phyloP scores from a whole-genome alignment of 768 basidiomycete genomes.

The Boletus fagicola region DNA sequence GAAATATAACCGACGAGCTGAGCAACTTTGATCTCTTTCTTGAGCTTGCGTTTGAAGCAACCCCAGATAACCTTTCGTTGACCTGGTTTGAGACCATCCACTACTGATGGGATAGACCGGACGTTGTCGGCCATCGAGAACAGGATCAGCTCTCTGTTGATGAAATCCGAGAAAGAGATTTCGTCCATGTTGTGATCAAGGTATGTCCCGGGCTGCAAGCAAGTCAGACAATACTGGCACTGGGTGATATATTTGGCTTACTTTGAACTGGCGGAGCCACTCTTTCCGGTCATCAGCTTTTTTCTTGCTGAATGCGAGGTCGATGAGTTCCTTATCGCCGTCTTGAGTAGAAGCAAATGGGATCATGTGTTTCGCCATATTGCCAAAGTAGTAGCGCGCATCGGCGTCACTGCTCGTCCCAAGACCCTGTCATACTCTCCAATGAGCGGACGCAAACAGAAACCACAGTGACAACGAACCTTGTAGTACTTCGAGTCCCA shows the following conservation, averaged over 20 bases:
- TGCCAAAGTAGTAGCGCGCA: conserved; percentile 88
- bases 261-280: conserved; percentile 93
- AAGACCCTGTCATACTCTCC: conserved; percentile 66
- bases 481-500: conserved; percentile 98
- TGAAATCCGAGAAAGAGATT: conserved; percentile 90
- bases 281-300: conserved; percentile 98
- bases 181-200: conserved; percentile 85
- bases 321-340: conserved; percentile 86
- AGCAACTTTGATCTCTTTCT: conserved; percentile 90
- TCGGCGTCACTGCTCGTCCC: conserved; percentile 90
- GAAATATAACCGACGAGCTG: conserved; percentile 95
- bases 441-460: conserved; percentile 1
- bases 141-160: conserved; percentile 95
- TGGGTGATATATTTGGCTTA: conserved; percentile 26
- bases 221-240: conserved; percentile 1
- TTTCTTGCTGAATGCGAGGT: conserved; percentile 99
- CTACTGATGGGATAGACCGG: conserved; percentile 92
- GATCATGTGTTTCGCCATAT: conserved; percentile 93
- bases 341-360: conserved; percentile 80
- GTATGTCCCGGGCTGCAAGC: conserved; percentile 81
- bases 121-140: conserved; percentile 99
- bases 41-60: conserved; percentile 93
- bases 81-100: conserved; percentile 95
- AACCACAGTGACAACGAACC: conserved; percentile 44
- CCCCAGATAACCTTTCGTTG: conserved; percentile 96